Base-by-base conservation (phyloP, 345 rosid genomes). In the Brassica incana region DNA sequence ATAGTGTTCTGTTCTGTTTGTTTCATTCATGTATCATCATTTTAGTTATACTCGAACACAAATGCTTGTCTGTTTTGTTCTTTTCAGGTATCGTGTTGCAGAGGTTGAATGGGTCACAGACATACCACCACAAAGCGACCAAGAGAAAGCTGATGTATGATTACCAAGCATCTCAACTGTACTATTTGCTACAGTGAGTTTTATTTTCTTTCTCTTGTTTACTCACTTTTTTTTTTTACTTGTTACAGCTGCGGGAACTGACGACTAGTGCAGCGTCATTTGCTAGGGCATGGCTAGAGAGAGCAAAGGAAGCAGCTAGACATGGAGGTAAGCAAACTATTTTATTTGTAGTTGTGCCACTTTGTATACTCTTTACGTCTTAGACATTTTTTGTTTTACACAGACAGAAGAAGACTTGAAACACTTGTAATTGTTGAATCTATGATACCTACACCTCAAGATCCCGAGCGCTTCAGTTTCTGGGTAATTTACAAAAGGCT, bases 71-170 rank as follows among this genome's bases (percentile, higher is more conserved):
- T 3, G 66, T 67, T 77, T 27, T 67, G 29, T 77, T 74, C n/a
- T n/a, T 68, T 73, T 74, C 81, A 95, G 99, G 43, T 93, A 93
- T 63, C 96, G 96, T 52, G 87, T 93, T 80, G 98, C 99, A 60
- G 94, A 91, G 83, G 93, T 91, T 83, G 96, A 90, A 84, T 95
- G 99, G 98, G 83, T 93, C 52, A 88, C 84, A 63, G 99, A 95
- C 85, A 77, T 71, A 80, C 77, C 85, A 62, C 91, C 91, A 65
- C 80, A 76, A 78, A 83, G 78, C 18, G 81, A 81, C 2, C 81
- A 74, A 76, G 89, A 80, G 12, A 86, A 78, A 82, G 83, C 83
- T 16, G 84, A 87, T 62, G 99, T 93, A 85, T 80, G 90, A 43
- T 77, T 40, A 7, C 59, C 3, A 18, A 50, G 1, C 58, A 50